Percentiles rank a stretch among this genome's conserved stretches.
Evolutionary conservation across 768 basidiomycete species (phyloP).

Genomic region (Russula compacta): DNA sequence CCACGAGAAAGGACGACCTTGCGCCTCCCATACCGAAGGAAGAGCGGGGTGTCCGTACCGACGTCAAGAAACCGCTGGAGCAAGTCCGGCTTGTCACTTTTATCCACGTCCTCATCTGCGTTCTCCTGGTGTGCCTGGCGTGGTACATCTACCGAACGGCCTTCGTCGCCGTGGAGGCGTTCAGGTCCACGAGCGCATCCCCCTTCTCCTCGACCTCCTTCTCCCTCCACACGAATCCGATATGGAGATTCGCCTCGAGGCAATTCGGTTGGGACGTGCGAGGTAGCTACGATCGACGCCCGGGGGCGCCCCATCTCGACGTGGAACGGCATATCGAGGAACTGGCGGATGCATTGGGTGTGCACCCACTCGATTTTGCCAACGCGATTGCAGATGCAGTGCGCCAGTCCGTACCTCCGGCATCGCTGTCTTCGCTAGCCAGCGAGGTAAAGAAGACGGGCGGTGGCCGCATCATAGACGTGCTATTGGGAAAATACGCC

Average conservation of each 20-base stretch:
- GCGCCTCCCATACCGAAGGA: constrained; percentile 1
- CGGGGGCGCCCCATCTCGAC: not conserved
- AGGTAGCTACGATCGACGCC: not conserved
- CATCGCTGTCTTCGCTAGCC: constrained; percentile 47
- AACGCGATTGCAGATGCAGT: constrained; percentile 55
- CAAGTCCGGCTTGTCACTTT: constrained; percentile 2
- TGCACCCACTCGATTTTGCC: constrained; percentile 52
- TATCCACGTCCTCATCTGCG: constrained; percentile 4
- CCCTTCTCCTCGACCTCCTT: not conserved
- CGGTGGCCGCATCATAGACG: constrained; percentile 16
- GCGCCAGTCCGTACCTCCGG: constrained; percentile 48
- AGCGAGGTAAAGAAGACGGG: constrained; percentile 34
- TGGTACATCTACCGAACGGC: constrained; percentile 13
- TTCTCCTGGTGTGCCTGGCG: not conserved
- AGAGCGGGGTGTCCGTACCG: not conserved
- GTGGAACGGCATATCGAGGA: constrained; percentile 51
- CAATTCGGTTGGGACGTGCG: not conserved
- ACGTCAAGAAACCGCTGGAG: constrained; percentile 6
- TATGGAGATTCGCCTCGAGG: not conserved
- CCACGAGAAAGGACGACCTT: constrained; percentile 4
- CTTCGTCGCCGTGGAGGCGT: not conserved
- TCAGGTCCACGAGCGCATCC: not conserved
- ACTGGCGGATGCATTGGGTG: constrained; percentile 53
- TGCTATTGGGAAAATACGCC: not conserved
- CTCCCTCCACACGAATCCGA: not conserved